Percentiles rank a stretch among this genome's conserved stretches.
These are phyloP conservation scores for Zelopaecilomyces penicillatus DNA, from an alignment of 2,329 filamentous ascomycete genomes.

Conservation along the genomic window DNA sequence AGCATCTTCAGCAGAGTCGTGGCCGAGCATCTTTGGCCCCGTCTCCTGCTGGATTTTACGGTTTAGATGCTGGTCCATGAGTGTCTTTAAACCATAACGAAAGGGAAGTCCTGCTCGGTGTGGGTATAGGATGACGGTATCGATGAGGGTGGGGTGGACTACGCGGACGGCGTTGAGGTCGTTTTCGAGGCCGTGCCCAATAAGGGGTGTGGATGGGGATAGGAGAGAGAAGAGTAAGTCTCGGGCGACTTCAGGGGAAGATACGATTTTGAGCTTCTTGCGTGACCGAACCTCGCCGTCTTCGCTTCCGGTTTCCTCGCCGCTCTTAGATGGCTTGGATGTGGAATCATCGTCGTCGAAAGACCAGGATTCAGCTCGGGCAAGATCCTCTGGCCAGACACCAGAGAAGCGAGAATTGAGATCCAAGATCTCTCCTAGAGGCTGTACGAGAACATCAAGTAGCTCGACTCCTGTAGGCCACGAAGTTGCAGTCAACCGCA, in stretches of 20 bases:
- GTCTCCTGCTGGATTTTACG: slow-evolving; percentile 70
- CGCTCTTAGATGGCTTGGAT: slow-evolving; percentile 15
- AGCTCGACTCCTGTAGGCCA: slow-evolving; percentile 74
- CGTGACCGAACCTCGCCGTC: slow-evolving; percentile 21
- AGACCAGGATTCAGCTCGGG: slow-evolving; percentile 53
- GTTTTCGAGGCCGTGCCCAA: slow-evolving; percentile 93
- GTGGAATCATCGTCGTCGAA: slow-evolving; percentile 11
- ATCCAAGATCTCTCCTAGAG: slow-evolving; percentile 76
- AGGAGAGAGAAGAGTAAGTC: slow-evolving; percentile 69
- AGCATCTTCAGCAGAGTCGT: slow-evolving; percentile 91
- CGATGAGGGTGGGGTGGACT: slow-evolving; percentile 75
- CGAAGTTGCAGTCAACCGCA: slow-evolving; percentile 78
- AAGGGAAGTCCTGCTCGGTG: slow-evolving; percentile 69
- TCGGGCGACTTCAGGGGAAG: slow-evolving; percentile 66
- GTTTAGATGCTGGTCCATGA: slow-evolving; percentile 62
- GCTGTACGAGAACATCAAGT: slow-evolving; percentile 77
- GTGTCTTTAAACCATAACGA: slow-evolving; percentile 66
- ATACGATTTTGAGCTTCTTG: slow-evolving; percentile 59
- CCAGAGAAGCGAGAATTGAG: slow-evolving; percentile 91
- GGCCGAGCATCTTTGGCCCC: slow-evolving; percentile 47
- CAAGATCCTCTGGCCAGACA: slow-evolving; percentile 69
- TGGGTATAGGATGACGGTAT: slow-evolving; percentile 78
- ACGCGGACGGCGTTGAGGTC: slow-evolving; percentile 81
- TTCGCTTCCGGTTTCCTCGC: slow-evolving; percentile 17
- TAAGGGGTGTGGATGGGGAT: slow-evolving; percentile 68